Base-by-base conservation (phyloP, 2,329 filamentous ascomycete genomes). In the Ophiobolus disseminans region DNA sequence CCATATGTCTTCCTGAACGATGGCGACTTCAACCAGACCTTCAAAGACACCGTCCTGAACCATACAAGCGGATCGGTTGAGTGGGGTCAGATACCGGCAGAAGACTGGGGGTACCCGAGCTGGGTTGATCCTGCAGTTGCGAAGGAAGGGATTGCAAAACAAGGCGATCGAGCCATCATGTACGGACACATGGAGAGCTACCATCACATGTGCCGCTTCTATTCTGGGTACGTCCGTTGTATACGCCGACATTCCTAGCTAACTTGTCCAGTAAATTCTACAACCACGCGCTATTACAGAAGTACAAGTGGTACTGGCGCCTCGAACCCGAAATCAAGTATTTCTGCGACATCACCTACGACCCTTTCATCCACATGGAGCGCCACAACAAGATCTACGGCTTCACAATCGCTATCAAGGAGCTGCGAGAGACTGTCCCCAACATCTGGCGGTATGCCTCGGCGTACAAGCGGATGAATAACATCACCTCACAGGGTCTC, bases 271-370 rank as follows among this genome's bases (percentile, higher is more conserved):
- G 91, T 34, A 94, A 95, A 77, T 99, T 99, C 78, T 99, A 94
- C 81, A 96, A 97, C 74, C 94, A 99, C 72, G 89, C 92, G 57
- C 84, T 97, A 25, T 83, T 99, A 36, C 84, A 89, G 70, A 97
- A 97, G 76, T 99, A 97, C 76, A 91, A 97, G 71, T 99, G 94
- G 94, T 99, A 99, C 80, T 99, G 94, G 94, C 91, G 94, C 57
- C 80, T 99, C 64, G 94, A 99, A 81, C 94, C 94, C 58, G 94
- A 99, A 76, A 97, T 99, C 84, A 97, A 93, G 78, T 99, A 97
- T 79, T 99, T 99, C 79, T 99, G 94, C 76, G 94, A 99, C 72
- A 97, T 99, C 62, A 99, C 94, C 58, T 99, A 99, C 70, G 94
- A 99, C 73, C 94, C 94, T 1, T 99, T 99, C 79, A 81, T 94